Percentiles rank a stretch among this genome's conserved stretches.
Conservation (phyloP, 2,329 filamentous ascomycete genomes). For the Cyphellophora europaea region DNA sequence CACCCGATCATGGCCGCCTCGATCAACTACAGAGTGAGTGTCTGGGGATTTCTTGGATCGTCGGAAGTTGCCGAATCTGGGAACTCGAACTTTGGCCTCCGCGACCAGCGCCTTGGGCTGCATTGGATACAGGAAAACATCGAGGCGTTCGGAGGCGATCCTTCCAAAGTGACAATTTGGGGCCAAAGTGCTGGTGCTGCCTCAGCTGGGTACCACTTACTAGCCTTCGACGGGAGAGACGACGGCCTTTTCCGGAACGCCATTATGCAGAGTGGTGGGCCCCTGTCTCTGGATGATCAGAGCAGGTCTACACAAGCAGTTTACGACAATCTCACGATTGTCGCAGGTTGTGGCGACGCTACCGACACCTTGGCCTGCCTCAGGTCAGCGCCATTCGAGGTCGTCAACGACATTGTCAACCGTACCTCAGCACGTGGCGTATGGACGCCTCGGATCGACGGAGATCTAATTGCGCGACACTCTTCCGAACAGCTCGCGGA, state of each 20-base stretch:
- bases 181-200: constrained; percentile 27
- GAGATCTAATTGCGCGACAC: constrained; percentile 42
- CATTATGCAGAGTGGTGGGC: constrained; percentile 23
- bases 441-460: constrained; percentile 29
- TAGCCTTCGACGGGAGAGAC: constrained; percentile 19
- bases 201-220: constrained; percentile 14
- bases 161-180: constrained; percentile 28
- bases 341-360: constrained; percentile 49
- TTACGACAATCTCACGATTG: constrained; percentile 53
- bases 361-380: constrained; percentile 57
- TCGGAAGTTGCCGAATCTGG: constrained; percentile 23
- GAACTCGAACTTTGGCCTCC: constrained; percentile 48
- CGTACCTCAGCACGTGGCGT: constrained; percentile 7
- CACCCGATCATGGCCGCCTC: constrained; percentile 27
- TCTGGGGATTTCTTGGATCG: constrained; percentile 30
- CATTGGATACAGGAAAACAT: constrained; percentile 31
- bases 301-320: constrained; percentile 40
- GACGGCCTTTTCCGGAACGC: constrained; percentile 19
- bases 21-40: constrained; percentile 25
- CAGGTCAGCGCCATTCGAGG: constrained; percentile 49
- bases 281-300: constrained; percentile 22
- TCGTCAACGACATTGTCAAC: constrained; percentile 47
- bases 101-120: constrained; percentile 28
- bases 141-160: constrained; percentile 26
- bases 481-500: constrained; percentile 29